These are phyloP conservation scores for cucumber (Cucumis sativus) DNA, from an alignment of 306 rosid genomes.

Conservation along the genomic window DNA sequence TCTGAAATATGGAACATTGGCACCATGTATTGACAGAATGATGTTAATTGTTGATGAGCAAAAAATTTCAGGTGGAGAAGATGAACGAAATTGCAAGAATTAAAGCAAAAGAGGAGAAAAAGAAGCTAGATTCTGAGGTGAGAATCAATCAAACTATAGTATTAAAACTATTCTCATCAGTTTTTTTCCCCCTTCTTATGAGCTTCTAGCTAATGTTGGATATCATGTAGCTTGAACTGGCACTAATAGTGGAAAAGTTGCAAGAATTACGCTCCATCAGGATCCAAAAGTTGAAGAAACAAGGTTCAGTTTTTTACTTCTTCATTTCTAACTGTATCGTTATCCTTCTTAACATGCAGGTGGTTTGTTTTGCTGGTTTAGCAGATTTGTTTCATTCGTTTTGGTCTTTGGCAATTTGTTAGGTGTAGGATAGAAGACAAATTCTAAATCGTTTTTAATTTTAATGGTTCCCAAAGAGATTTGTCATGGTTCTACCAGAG, in stretches of 20 bases:
- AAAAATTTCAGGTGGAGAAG: conserved; percentile 46
- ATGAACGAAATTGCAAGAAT: conserved; percentile 76
- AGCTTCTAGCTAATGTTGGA: background rate
- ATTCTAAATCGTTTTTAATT: background rate
- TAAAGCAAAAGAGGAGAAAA: conserved; percentile 82
- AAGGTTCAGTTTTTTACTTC: conserved; percentile 26
- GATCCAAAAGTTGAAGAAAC: conserved; percentile 79
- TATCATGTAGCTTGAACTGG: conserved; percentile 59
- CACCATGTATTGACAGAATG: background rate
- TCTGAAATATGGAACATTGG: background rate
- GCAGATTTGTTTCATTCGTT: background rate
- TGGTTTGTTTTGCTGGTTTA: background rate
- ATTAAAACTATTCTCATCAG: background rate
- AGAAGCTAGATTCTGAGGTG: conserved; percentile 72
- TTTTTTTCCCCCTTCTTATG: background rate
- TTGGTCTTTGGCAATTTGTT: background rate
- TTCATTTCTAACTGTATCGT: background rate
- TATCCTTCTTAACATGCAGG: background rate
- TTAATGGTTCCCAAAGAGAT: background rate
- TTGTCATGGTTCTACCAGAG: background rate
- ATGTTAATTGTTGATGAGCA: background rate
- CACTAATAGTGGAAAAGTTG: conserved; percentile 72
- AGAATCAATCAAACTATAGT: background rate
- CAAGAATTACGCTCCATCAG: conserved; percentile 76
- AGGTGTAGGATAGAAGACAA: background rate